phyloP scores from a whole-genome alignment of 176 grass and related monocot species.

The Triticum aestivum region IWGSC_CS_RefSeq_v2.1 NC_057799.1:577844524-577845023 shows the following conservation, averaged over 20 bases:
- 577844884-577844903: constrained; percentile 47
- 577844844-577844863: background rate
- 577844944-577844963: constrained; percentile 21
- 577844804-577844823: constrained; percentile 22
- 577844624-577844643: constrained; percentile 11
- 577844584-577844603: constrained; percentile 34
- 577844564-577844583: constrained; percentile 29
- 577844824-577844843: too few relatives aligned
- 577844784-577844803: background rate
- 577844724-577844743: constrained; percentile 5
- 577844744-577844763: constrained; percentile 41
- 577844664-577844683: constrained; percentile 53
- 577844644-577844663: constrained; percentile 57
- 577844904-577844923: constrained; percentile 6
- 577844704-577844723: background rate
- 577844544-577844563: constrained; percentile 37
- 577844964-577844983: constrained; percentile 13
- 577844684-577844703: constrained; percentile 37
- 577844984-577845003: constrained; percentile 21
- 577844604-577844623: background rate
- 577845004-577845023: background rate
- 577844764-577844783: constrained; percentile 35
- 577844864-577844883: constrained; percentile 48
- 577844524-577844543: background rate
- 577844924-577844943: constrained; percentile 10